A percentile compares a stretch with the other conserved stretches of the same genome.
Evolutionary conservation across 2,329 filamentous ascomycete species (phyloP).

Genomic region (Xylogone sp.): DNA sequence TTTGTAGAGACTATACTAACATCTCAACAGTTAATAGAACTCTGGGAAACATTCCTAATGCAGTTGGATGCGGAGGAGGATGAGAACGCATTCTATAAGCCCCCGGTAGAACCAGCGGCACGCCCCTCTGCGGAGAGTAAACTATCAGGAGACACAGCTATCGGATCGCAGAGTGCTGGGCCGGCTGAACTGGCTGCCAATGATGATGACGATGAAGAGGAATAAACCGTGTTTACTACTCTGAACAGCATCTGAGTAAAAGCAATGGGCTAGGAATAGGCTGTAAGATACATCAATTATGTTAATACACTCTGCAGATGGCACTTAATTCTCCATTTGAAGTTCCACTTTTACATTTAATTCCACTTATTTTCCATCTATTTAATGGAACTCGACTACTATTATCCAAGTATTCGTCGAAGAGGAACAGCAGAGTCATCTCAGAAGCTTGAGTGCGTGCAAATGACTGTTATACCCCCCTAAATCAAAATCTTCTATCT

Average conservation of each 20-base stretch:
- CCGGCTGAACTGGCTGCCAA: conserved; percentile 14
- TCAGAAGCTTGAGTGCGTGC: too few relatives aligned
- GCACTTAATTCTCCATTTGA: too few relatives aligned
- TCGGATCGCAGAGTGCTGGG: conserved; percentile 10
- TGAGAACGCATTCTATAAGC: conserved; percentile 62
- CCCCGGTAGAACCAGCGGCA: conserved; percentile 49
- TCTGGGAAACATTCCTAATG: conserved; percentile 98
- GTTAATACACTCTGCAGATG: not conserved
- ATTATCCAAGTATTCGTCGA: too few relatives aligned
- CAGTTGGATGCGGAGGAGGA: conserved; percentile 94
- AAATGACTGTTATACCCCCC: not conserved
- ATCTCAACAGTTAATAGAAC: conserved; percentile 59
- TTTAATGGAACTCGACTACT: too few relatives aligned
- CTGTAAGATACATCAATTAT: conserved; percentile 1
- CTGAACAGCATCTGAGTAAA: not conserved
- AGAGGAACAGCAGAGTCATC: too few relatives aligned
- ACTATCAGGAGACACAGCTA: conserved; percentile 18
- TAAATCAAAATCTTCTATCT: not conserved
- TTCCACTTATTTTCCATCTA: too few relatives aligned
- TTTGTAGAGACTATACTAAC: conserved; percentile 7
- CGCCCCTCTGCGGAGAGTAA: conserved; percentile 53
- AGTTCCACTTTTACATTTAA: too few relatives aligned
- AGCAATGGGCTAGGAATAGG: conserved; percentile 2
- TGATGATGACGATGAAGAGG: conserved; percentile 23
- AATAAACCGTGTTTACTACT: not conserved